phyloP scores from a whole-genome alignment of 2,329 filamentous ascomycete genomes.

The Xylogone sp. region DNA sequence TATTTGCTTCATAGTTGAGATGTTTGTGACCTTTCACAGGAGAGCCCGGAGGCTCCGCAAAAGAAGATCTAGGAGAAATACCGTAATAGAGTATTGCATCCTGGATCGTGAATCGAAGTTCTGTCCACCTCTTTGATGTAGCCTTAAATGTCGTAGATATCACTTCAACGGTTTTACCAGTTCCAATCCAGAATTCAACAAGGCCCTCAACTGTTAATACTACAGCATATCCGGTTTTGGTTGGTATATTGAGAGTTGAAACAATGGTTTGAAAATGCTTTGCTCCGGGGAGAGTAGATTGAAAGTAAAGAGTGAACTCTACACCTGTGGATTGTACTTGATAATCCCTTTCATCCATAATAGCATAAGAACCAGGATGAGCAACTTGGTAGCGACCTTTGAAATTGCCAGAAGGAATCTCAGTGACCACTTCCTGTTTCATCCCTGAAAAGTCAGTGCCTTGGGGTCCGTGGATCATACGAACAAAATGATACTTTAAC shows the following conservation, averaged over 20 bases:
- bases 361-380: neutral
- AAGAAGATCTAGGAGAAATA: neutral
- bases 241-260: neutral
- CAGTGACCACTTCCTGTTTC: neutral
- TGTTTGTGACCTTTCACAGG: neutral
- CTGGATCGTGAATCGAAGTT: neutral
- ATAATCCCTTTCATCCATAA: neutral
- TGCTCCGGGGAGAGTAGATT: neutral
- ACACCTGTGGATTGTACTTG: neutral
- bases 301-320: conserved; percentile 8
- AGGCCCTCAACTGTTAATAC: neutral
- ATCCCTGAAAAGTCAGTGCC: neutral
- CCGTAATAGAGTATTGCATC: neutral
- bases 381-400: neutral
- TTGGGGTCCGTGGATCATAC: neutral
- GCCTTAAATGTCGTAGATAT: neutral
- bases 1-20: neutral
- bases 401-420: neutral
- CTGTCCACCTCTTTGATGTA: neutral
- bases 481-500: neutral
- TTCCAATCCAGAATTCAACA: neutral
- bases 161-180: neutral
- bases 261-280: neutral
- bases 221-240: neutral
- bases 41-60: neutral